Evolutionary conservation across 2,329 filamentous ascomycete genomes (phyloP).

Genomic region (Fusarium hainanense): DNA sequence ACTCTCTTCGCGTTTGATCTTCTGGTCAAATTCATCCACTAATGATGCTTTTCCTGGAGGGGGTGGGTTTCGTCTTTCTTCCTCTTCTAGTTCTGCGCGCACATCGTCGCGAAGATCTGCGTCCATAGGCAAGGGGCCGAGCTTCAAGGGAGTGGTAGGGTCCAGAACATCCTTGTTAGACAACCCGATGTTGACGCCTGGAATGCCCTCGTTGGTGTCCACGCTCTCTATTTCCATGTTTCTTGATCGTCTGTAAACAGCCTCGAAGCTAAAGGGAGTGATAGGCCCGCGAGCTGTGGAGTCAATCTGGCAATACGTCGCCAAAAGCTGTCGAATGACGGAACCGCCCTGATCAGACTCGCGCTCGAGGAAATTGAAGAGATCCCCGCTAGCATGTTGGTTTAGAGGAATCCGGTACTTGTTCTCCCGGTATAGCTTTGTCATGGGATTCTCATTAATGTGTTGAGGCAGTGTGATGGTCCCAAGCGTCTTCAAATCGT

Average conservation of each 20-base stretch:
- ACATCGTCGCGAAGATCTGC: slow-evolving; percentile 85
- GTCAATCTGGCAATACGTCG: slow-evolving; percentile 67
- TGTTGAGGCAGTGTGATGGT: slow-evolving; percentile 82
- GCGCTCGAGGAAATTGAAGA: slow-evolving; percentile 90
- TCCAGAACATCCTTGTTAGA: slow-evolving; percentile 70
- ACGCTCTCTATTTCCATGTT: slow-evolving; percentile 71
- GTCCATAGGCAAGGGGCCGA: slow-evolving; percentile 88
- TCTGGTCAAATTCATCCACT: slow-evolving; percentile 87
- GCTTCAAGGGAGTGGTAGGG: slow-evolving; percentile 69
- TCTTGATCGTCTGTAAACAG: slow-evolving; percentile 66
- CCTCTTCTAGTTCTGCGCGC: slow-evolving; percentile 84
- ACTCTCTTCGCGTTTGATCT: slow-evolving; percentile 89
- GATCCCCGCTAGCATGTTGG: slow-evolving; percentile 80
- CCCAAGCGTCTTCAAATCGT: slow-evolving; percentile 82
- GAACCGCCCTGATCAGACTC: slow-evolving; percentile 84
- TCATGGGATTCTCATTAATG: slow-evolving; percentile 78
- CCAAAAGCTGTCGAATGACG: slow-evolving; percentile 79
- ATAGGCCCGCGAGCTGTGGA: slow-evolving; percentile 70
- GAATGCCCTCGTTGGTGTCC: slow-evolving; percentile 73
- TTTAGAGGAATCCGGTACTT: slow-evolving; percentile 94
- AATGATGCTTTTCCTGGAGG: slow-evolving; percentile 76
- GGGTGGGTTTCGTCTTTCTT: slow-evolving; percentile 82
- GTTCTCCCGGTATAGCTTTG: slow-evolving; percentile 83
- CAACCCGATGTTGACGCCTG: slow-evolving; percentile 70
- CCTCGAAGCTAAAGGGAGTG: slow-evolving; percentile 71